Evolutionary conservation across 306 rosid genomes (phyloP).

Genomic region (Lathyrus oleraceus): DNA sequence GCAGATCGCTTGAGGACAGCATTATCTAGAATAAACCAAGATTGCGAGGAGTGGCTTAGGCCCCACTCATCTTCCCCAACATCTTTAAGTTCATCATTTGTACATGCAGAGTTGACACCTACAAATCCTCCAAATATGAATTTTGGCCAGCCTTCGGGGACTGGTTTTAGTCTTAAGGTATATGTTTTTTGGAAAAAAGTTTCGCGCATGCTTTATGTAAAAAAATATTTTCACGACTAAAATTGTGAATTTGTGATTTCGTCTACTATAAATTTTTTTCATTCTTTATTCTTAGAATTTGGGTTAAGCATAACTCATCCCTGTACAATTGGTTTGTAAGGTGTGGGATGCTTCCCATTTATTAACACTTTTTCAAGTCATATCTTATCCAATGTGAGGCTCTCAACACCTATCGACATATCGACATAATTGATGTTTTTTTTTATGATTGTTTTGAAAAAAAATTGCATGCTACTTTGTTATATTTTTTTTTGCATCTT

Average conservation of each 20-base stretch:
- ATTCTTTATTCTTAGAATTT: conserved; percentile 1
- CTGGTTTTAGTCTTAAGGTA: conserved; percentile 85
- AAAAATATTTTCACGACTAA: conserved; percentile 13
- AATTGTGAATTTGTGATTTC: conserved; percentile 17
- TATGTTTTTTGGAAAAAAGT: conserved; percentile 6
- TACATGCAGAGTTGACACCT: conserved; percentile 67
- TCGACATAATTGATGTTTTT: not conserved
- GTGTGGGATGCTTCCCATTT: not conserved
- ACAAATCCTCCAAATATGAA: conserved; percentile 55
- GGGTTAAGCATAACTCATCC: not conserved
- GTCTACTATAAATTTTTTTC: conserved; percentile 12
- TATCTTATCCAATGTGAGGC: not conserved
- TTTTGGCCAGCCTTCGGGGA: conserved; percentile 55
- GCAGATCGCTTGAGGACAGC: conserved; percentile 88
- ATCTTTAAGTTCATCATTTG: conserved; percentile 55
- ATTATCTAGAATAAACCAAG: conserved; percentile 75
- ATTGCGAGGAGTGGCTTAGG: conserved; percentile 87
- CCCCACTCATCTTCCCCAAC: conserved; percentile 57
- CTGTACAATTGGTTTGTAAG: not conserved
- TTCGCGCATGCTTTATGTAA: not conserved
- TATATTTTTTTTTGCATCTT: not conserved
- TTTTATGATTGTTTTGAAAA: not conserved
- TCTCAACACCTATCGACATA: conserved; percentile 7
- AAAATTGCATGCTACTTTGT: not conserved
- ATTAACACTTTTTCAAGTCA: not conserved